phyloP scores from a whole-genome alignment of 2,329 filamentous ascomycete genomes.

The Aspergillus melleus region DNA sequence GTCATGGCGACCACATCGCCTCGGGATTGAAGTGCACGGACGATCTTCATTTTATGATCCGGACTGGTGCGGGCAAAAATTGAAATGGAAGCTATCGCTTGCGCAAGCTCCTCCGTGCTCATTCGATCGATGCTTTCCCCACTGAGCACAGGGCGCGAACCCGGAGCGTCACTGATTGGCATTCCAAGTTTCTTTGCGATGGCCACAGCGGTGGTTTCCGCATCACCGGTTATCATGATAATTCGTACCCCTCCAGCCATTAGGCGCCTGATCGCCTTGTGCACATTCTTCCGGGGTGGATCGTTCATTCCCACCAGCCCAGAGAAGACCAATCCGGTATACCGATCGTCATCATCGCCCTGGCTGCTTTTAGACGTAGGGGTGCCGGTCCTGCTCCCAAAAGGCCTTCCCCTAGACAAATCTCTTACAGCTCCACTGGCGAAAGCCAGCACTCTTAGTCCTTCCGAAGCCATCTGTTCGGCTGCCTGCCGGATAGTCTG shows the following conservation, averaged over 20 bases:
- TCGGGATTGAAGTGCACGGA: slow-evolving; percentile 82
- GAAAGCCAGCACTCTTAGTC: slow-evolving; percentile 87
- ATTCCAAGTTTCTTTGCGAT: slow-evolving; percentile 96
- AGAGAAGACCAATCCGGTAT: slow-evolving; percentile 81
- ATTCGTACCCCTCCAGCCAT: slow-evolving; percentile 95
- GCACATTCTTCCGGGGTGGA: slow-evolving; percentile 85
- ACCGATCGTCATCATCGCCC: slow-evolving; percentile 67
- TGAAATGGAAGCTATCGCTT: slow-evolving; percentile 82
- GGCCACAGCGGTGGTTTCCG: slow-evolving; percentile 88
- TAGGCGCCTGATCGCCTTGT: slow-evolving; percentile 80
- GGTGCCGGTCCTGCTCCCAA: slow-evolving; percentile 56
- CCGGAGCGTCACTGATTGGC: slow-evolving; percentile 64
- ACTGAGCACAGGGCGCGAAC: slow-evolving; percentile 66
- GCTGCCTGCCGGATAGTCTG: slow-evolving; percentile 77
- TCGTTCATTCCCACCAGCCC: slow-evolving; percentile 97
- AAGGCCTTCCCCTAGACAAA: slow-evolving; percentile 44
- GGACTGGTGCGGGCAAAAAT: slow-evolving; percentile 96
- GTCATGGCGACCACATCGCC: slow-evolving; percentile 99
- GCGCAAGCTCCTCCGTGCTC: slow-evolving; percentile 78
- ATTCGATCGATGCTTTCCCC: slow-evolving; percentile 94
- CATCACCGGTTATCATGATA: slow-evolving; percentile 98
- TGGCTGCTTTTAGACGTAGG: slow-evolving; percentile 34
- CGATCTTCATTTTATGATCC: slow-evolving; percentile 97
- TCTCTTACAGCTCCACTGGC: slow-evolving; percentile 74
- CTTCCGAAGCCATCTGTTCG: slow-evolving; percentile 82